Conservation (phyloP, 1,284 basidiomycete genomes). For the Meira nashicola region DNA sequence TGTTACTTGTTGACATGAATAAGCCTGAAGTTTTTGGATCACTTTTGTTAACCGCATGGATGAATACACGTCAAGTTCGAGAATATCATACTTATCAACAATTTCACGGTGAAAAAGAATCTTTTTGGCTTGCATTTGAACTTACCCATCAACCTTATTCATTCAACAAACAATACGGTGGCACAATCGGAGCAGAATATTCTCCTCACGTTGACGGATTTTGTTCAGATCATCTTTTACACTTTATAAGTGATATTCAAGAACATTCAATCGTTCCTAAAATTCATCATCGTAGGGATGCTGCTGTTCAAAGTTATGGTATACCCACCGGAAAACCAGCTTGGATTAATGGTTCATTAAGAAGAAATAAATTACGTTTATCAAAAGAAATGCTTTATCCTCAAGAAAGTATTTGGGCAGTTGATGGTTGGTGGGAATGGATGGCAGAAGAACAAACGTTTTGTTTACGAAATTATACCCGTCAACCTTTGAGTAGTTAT, state of each 20-base stretch:
- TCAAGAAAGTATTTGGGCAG: neutral
- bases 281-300: neutral
- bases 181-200: neutral
- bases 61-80: neutral
- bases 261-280: neutral
- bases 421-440: conserved; percentile 1
- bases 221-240: neutral
- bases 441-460: neutral
- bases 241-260: neutral
- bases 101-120: conserved; percentile 30
- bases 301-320: neutral
- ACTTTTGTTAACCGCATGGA: neutral
- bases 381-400: neutral
- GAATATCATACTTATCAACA: conserved; percentile 2
- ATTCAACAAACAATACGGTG: conserved; percentile 22
- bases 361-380: neutral
- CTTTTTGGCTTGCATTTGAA: conserved; percentile 30
- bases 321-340: neutral
- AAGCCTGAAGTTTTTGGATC: neutral
- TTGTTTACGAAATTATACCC: neutral
- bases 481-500: neutral
- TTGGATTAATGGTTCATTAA: neutral
- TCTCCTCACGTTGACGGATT: neutral
- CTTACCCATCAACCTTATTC: conserved; percentile 29
- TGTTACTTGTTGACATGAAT: neutral